Conservation (phyloP, 805 yeast genomes). For the Yarrowia deformans region DNA sequence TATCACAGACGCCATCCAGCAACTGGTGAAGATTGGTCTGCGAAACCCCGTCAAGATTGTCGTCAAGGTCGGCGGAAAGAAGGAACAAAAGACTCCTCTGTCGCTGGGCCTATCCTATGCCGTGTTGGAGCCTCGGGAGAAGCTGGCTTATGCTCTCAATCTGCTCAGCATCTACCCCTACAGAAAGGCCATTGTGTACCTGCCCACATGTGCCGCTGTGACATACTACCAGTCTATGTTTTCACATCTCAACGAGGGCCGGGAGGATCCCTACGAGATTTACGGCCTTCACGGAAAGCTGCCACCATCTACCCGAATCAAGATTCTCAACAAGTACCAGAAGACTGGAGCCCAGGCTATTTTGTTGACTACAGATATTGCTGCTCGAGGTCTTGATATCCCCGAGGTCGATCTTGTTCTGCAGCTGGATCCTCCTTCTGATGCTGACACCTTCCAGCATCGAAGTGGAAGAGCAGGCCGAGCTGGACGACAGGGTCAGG, state of each 20-base stretch:
- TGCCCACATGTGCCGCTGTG: slow-evolving; percentile 89
- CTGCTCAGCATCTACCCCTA: slow-evolving; percentile 58
- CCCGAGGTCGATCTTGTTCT: slow-evolving; percentile 93
- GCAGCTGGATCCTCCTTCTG: slow-evolving; percentile 95
- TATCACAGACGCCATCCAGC: slow-evolving; percentile 77
- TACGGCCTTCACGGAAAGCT: slow-evolving; percentile 91
- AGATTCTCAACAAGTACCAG: slow-evolving; percentile 69
- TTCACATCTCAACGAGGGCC: slow-evolving; percentile 57
- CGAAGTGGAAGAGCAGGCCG: slow-evolving; percentile 96
- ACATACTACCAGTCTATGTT: slow-evolving; percentile 65
- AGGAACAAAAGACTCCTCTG: slow-evolving; percentile 59
- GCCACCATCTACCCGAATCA: slow-evolving; percentile 77
- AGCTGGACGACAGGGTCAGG: slow-evolving; percentile 84
- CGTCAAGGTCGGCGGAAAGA: slow-evolving; percentile 58
- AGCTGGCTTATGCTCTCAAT: slow-evolving; percentile 65
- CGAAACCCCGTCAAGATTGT: slow-evolving; percentile 89
- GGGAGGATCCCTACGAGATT: slow-evolving; percentile 51
- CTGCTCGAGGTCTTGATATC: slow-evolving; percentile 95
- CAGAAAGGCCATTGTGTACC: slow-evolving; percentile 86
- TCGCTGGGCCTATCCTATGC: slow-evolving; percentile 68
- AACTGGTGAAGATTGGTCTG: slow-evolving; percentile 85
- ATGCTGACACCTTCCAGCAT: slow-evolving; percentile 89
- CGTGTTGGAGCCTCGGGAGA: slow-evolving; percentile 64
- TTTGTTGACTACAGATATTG: slow-evolving; percentile 94
- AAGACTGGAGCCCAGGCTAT: slow-evolving; percentile 60